A percentile compares a stretch with the other conserved stretches of the same genome.
Evolutionary conservation across 2,329 filamentous ascomycete genomes (phyloP).

Genomic region (Alternaria alternata): DNA sequence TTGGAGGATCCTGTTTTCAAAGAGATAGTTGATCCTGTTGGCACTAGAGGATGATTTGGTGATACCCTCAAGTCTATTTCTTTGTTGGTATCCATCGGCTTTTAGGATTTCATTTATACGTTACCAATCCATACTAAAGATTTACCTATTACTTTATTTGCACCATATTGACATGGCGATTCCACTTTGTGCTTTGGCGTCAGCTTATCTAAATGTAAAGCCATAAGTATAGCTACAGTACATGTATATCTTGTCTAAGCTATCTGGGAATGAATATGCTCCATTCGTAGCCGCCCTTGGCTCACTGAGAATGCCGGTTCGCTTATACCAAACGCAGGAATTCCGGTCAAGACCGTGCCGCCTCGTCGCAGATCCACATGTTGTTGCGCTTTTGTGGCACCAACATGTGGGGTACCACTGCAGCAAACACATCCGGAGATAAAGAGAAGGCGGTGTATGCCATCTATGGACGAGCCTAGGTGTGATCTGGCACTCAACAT

Average conservation of each 20-base stretch:
- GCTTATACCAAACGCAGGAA: background rate
- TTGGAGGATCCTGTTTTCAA: background rate
- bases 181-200: no score
- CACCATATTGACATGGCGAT: no score
- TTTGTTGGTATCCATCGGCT: background rate
- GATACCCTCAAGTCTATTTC: background rate
- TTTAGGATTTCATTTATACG: background rate
- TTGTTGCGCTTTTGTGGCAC: background rate
- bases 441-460: background rate
- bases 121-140: background rate
- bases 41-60: background rate
- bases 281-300: background rate
- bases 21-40: background rate
- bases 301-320: background rate
- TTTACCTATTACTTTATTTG: background rate
- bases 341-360: constrained; percentile 1
- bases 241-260: background rate
- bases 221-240: background rate
- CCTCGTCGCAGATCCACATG: background rate
- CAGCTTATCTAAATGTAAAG: background rate
- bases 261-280: background rate
- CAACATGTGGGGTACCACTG: background rate
- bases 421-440: background rate
- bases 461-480: background rate
- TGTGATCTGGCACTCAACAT: background rate